Percentiles rank a stretch among this genome's conserved stretches.
Evolutionary conservation across 805 yeast species (phyloP).

Genomic region (Komagataella pastoris): DNA sequence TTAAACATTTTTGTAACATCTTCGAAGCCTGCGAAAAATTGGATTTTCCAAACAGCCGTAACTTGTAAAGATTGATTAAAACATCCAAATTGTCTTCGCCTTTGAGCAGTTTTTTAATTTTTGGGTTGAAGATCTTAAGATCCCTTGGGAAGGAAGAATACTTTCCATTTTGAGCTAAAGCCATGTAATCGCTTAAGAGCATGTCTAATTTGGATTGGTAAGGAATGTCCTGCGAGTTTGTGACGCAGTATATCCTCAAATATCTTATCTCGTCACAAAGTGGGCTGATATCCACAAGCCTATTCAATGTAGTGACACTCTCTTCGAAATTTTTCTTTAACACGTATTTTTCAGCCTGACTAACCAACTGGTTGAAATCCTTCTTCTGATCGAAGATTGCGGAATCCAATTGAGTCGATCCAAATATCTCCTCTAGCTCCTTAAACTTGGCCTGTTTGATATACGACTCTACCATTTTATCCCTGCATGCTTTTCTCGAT

Average conservation of each 20-base stretch:
- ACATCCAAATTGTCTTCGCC: conserved; percentile 9
- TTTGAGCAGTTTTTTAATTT: conserved; percentile 3
- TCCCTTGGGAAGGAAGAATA: background rate
- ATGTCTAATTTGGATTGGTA: conserved; percentile 9
- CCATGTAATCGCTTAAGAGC: conserved; percentile 11
- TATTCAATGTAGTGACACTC: conserved; percentile 18
- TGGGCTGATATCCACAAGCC: conserved; percentile 28
- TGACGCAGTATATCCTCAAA: conserved; percentile 16
- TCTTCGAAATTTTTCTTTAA: conserved; percentile 10
- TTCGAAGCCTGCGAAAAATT: conserved; percentile 6
- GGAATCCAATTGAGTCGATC: background rate
- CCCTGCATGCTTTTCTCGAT: conserved; percentile 31
- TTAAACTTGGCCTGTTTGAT: conserved; percentile 39
- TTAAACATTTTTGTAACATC: conserved; percentile 41
- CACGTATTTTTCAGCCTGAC: conserved; percentile 1
- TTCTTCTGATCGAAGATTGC: conserved; percentile 5
- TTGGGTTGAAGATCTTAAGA: background rate
- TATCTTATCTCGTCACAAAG: conserved; percentile 23
- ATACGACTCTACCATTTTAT: conserved; percentile 32
- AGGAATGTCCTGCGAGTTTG: conserved; percentile 5
- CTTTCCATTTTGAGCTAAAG: conserved; percentile 5
- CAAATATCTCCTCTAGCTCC: conserved; percentile 10
- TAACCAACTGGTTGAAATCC: conserved; percentile 5
- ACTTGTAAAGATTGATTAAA: conserved; percentile 12
- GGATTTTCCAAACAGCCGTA: conserved; percentile 14